Base-by-base conservation (phyloP, 1,139 yeast species). In the Pichia sp. region DNA sequence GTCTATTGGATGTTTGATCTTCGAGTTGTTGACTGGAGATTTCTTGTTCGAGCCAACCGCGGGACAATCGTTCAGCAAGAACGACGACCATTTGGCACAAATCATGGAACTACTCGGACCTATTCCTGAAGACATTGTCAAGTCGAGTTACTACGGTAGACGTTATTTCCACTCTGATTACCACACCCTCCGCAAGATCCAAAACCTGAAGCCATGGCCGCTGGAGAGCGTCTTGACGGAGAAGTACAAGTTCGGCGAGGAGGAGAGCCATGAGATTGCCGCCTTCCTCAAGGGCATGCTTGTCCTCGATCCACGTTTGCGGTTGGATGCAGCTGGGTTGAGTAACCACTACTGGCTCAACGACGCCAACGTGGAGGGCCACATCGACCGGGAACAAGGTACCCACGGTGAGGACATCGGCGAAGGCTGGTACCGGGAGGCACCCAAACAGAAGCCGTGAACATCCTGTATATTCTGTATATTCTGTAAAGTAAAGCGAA, bases 11-110 rank as follows among this genome's bases (percentile, higher is more conserved):
- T 88, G 96, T 67, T 72, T 89, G 58, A 70, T 84, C 1, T 88
- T 88, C 63, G 96, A 88, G 67, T 72, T 88, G 35, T 67, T 88
- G 45, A 87, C 96, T 4, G 95, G 95, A 4, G 96, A 89, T 65
- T 88, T 83, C 59, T 67, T 88, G 44, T 89, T 88, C 66, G 94
- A 87, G 62, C 96, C 96, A 11, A 85, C 80, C 48, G 76, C 75
- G 46, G 89, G 90, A 9, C 69, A 70, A 45, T 60, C 66, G n/a
- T 87, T 83, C 61, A 68, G 75, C 50, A 85, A 85, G 61, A 90
- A 86, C 62, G 96, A 88, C 57, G 96, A 88, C 65, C 96, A 88
- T 65, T 66, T 88, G 55, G 96, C 95, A 0, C 96, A 87, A 62
- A 85, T 87, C 27, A 77, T 86, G 35, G 96, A 87, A 67, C 69